A percentile compares a stretch with the other conserved stretches of the same genome.
These are phyloP conservation scores for Aspergillus baeticus DNA, from an alignment of 495 filamentous ascomycete species.

Conservation along the genomic window DNA sequence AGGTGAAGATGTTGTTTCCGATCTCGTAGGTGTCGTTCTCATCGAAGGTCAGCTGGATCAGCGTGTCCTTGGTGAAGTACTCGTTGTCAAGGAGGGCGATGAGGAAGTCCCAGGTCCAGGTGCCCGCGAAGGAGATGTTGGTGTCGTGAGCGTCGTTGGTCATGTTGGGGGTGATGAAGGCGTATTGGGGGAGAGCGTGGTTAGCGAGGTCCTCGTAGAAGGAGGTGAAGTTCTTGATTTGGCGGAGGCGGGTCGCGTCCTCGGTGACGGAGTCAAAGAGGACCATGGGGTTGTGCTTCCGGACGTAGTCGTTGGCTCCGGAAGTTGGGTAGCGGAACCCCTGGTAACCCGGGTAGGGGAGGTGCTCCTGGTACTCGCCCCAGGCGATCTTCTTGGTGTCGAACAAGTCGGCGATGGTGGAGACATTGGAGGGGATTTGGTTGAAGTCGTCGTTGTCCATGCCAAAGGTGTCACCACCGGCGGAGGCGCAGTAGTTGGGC, in stretches of 20 bases:
- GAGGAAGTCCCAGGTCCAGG: slow-evolving; percentile 60
- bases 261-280: slow-evolving; percentile 57
- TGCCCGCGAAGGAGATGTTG: slow-evolving; percentile 55
- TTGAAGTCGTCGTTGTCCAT: slow-evolving; percentile 66
- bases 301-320: slow-evolving; percentile 61
- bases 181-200: slow-evolving; percentile 65
- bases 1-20: slow-evolving; percentile 54
- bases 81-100: slow-evolving; percentile 58
- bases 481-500: slow-evolving; percentile 67
- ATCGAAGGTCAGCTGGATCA: slow-evolving; percentile 65
- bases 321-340: slow-evolving; percentile 52
- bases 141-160: slow-evolving; percentile 71
- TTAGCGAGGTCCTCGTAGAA: slow-evolving; percentile 58
- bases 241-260: slow-evolving; percentile 49
- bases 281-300: slow-evolving; percentile 71
- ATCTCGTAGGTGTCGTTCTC: slow-evolving; percentile 59
- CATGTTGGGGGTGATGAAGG: slow-evolving; percentile 77
- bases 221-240: slow-evolving; percentile 66
- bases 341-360: slow-evolving; percentile 66
- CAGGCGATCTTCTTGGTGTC: slow-evolving; percentile 66
- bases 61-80: slow-evolving; percentile 66
- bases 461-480: slow-evolving; percentile 65
- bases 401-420: slow-evolving; percentile 65
- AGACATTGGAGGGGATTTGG: slow-evolving; percentile 56
- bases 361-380: slow-evolving; percentile 67